phyloP scores from a whole-genome alignment of 2,329 filamentous ascomycete species.

The Dactylellina leptospora region DNA sequence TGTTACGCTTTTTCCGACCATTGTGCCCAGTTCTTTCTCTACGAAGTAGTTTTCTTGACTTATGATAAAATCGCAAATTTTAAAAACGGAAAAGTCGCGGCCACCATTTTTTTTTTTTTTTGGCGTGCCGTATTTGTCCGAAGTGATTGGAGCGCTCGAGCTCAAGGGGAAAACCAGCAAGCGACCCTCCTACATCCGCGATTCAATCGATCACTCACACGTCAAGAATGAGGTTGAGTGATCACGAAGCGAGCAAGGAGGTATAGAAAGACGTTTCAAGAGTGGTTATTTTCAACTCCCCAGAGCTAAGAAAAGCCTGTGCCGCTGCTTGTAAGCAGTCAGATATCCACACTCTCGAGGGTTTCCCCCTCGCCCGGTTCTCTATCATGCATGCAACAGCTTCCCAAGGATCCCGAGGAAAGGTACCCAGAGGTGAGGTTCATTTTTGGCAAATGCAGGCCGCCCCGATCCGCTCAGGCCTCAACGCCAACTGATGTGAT shows the following conservation, averaged over 20 bases:
- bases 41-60: not conserved
- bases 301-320: conserved; percentile 45
- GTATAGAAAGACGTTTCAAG: conserved; percentile 48
- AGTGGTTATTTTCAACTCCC: conserved; percentile 43
- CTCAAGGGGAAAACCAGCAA: conserved; percentile 13
- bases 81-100: conserved; percentile 13
- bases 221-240: conserved; percentile 40
- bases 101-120: too few species aligned
- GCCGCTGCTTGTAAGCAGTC: conserved; percentile 42
- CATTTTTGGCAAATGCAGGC: conserved; percentile 53
- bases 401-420: conserved; percentile 45
- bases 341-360: conserved; percentile 24
- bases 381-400: conserved; percentile 44
- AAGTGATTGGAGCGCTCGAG: conserved; percentile 33
- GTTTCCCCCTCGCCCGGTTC: conserved; percentile 30
- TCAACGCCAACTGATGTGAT: conserved; percentile 19
- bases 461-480: conserved; percentile 51
- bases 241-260: conserved; percentile 46
- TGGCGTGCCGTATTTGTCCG: conserved; percentile 47
- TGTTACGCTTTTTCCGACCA: conserved; percentile 37
- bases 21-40: not conserved
- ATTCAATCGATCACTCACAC: not conserved
- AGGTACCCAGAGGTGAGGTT: conserved; percentile 52
- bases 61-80: conserved; percentile 36
- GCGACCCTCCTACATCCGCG: conserved; percentile 21